phyloP scores from a whole-genome alignment of 306 rosid species.

The Castanea sativa region DNA sequence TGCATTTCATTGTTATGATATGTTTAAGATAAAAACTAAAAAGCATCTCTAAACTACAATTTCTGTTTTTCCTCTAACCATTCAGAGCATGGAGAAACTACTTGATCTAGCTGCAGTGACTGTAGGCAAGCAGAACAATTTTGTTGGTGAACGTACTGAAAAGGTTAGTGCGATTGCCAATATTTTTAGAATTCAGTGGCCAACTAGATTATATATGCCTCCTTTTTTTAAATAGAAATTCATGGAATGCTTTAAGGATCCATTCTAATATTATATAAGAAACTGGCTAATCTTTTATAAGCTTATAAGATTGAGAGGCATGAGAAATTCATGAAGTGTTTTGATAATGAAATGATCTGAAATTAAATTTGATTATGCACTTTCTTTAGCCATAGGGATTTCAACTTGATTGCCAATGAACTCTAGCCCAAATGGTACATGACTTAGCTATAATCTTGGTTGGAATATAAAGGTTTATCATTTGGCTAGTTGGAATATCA shows the following conservation, averaged over 20 bases:
- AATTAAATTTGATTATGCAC: neutral
- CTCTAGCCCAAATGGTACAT: too few species aligned
- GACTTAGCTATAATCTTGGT: neutral
- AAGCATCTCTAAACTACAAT: slow-evolving; percentile 9
- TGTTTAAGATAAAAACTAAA: neutral
- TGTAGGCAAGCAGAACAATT: slow-evolving; percentile 35
- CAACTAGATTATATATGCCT: slow-evolving; percentile 7
- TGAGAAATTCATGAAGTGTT: neutral
- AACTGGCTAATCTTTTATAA: neutral
- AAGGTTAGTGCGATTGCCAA: slow-evolving; percentile 51
- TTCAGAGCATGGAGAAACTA: slow-evolving; percentile 71
- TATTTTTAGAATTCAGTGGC: slow-evolving; percentile 15
- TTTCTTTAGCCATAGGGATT: neutral
- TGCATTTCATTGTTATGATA: slow-evolving; percentile 11
- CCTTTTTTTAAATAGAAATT: slow-evolving; percentile 1
- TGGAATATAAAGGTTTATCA: neutral
- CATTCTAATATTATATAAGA: neutral
- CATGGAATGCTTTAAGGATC: neutral
- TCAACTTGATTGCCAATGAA: neutral
- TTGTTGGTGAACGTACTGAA: slow-evolving; percentile 30
- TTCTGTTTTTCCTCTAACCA: slow-evolving; percentile 12
- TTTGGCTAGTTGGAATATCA: neutral
- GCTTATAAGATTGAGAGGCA: neutral
- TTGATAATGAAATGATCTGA: neutral
- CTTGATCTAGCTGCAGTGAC: slow-evolving; percentile 33